phyloP scores from a whole-genome alignment of 257 asterid species.

The Perilla frutescens region DNA sequence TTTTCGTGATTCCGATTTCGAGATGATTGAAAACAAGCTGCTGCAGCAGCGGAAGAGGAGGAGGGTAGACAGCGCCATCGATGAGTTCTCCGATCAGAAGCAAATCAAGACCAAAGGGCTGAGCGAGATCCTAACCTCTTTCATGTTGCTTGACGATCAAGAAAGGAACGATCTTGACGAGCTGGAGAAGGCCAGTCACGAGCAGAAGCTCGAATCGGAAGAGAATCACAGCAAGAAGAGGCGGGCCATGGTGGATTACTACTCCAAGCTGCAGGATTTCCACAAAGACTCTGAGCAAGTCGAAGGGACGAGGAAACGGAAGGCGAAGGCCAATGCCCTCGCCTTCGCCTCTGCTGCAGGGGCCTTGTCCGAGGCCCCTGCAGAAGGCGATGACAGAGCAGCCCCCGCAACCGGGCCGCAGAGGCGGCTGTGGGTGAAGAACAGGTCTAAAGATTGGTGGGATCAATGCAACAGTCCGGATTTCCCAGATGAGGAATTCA shows the following conservation, averaged over 20 bases:
- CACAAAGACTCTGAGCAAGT: slow-evolving; percentile 44
- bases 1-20: slow-evolving; percentile 4
- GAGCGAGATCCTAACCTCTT: slow-evolving; percentile 77
- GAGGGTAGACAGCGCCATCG: slow-evolving; percentile 37
- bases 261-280: slow-evolving; percentile 52
- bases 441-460: slow-evolving; percentile 94
- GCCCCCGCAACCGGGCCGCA: slow-evolving; percentile 50
- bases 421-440: slow-evolving; percentile 90
- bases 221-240: slow-evolving; percentile 53
- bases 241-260: slow-evolving; percentile 65
- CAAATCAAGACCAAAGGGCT: slow-evolving; percentile 75
- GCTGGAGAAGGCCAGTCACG: slow-evolving; percentile 46
- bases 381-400: not conserved
- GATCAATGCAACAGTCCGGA: slow-evolving; percentile 91
- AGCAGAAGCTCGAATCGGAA: slow-evolving; percentile 55
- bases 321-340: slow-evolving; percentile 46
- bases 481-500: slow-evolving; percentile 85
- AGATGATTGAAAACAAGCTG: slow-evolving; percentile 57
- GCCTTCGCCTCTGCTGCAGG: slow-evolving; percentile 41
- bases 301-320: slow-evolving; percentile 58
- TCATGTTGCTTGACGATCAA: slow-evolving; percentile 78
- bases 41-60: slow-evolving; percentile 52
- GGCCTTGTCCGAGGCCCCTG: not conserved
- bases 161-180: slow-evolving; percentile 63
- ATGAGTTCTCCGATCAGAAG: slow-evolving; percentile 30